Evolutionary conservation across 2,329 filamentous ascomycete genomes (phyloP), one percentile per base, ranked within the genome.

Genomic region (Pleoardoris graminearum): DNA sequence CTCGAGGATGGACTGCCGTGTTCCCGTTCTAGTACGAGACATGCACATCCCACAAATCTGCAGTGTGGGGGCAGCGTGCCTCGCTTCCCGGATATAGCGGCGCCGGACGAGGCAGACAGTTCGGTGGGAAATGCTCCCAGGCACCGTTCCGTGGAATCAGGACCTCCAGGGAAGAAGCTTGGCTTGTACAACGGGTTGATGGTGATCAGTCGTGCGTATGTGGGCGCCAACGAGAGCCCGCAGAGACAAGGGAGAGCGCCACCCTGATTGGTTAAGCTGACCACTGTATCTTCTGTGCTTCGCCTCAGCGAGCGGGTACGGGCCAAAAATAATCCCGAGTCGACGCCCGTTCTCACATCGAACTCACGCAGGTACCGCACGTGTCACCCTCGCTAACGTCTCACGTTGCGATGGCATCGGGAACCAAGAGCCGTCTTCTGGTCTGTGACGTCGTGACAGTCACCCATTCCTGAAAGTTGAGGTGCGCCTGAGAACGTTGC

Each of bases 391-490:
- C 37, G 47, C 47, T 43, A 49, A 42, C 27, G 47, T 43, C 37
- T 49, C 47, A 43, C 37, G 11, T 12, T 27, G 42, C 22, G 2
- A 6, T 41, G 25, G 27, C 37, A 25, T 48, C 25, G 27, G 21
- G 48, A 38, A 25, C 23, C 38, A 37, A 17, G 48, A 19, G 36
- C 35, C 49, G 29, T 42, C 25, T 12, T 33, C 33, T 41, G 49
- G 36, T 39, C 49, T 46, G 49, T 51, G 49, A 25, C 14, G 32
- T 14, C 10, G 16, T 22, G 32, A 7, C n/a, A 11, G 48, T 29
- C 39, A 36, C n/a, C 25, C 19, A 38, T 50, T 50, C 48, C 48
- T 50, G 29, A 37, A 50, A 42, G 36, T 35, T 50, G 48, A 50
- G 48, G 48, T 38, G 27, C 23, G 19, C 25, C 39, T n/a, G 38